Evolutionary conservation across 2,329 filamentous ascomycete species (phyloP), one percentile per base, ranked within the genome.

Genomic region (Diaporthe sp.): DNA sequence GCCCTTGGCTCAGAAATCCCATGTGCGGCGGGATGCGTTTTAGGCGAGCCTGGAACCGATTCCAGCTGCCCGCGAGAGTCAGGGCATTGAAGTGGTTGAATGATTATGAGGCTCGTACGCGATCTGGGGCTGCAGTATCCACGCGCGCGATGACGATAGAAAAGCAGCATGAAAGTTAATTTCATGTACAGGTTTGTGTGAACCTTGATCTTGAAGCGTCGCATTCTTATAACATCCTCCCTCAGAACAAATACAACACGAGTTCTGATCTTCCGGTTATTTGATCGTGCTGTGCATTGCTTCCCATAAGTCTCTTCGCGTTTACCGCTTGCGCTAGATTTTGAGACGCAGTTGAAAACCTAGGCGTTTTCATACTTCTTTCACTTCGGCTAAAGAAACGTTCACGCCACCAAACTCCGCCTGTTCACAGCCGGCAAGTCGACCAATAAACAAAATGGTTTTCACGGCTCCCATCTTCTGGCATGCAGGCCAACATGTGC

Each of bases 11-110:
- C n/a, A n/a, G n/a, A 49, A 70, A 70, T 70, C 49, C 65, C 65
- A 70, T 70, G 65, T 55, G 65, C 65, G 65, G 65, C 49, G 34
- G 34, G 65, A 70, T 70, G 65, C 65, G 49, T 70, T 70, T 70
- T 70, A 34, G 49, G 22, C 8, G 5, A 22, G 15, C 49, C 49
- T 53, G 34, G 65, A 51, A 55, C 49, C 47, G 49, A 25, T 31
- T 17, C 47, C 49, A 28, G 34, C 15, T 28, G 34, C 34, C 65
- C 34, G 17, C 49, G 9, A 55, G 49, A 70, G 65, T 55, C 65
- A 70, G 22, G 65, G 65, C 65, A 70, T 70, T 70, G 65, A 53
- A 42, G 55, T 28, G 17, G 10, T 28, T 13, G 47, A 28, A 55
- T 70, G 42, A 42, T 70, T 39, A 8, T 34, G 34, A n/a, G 28